phyloP scores from a whole-genome alignment of 2,329 filamentous ascomycete genomes.

The Talaromyces atroroseus region DNA sequence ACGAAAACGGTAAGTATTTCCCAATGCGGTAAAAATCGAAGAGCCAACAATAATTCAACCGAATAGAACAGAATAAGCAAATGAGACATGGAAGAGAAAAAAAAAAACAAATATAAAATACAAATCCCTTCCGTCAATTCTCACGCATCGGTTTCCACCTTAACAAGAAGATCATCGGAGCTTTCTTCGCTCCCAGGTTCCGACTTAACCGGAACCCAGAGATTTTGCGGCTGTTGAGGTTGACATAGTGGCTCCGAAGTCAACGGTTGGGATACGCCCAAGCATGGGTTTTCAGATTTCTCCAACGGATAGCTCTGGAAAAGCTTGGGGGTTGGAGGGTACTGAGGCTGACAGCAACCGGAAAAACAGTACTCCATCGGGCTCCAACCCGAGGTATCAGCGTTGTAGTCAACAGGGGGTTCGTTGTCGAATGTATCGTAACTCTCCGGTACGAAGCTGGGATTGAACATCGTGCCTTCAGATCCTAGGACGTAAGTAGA shows the following conservation, averaged over 20 bases:
- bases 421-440: not conserved
- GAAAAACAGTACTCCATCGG: constrained; percentile 8
- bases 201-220: constrained; percentile 23
- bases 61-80: not conserved
- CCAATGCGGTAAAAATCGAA: not conserved
- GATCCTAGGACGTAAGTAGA: constrained; percentile 1
- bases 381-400: not conserved
- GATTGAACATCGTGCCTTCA: not conserved
- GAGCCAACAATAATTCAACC: not conserved
- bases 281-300: not conserved
- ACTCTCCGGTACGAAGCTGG: not conserved
- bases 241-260: not conserved
- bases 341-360: constrained; percentile 5
- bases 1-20: constrained; percentile 2
- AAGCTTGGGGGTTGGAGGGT: constrained; percentile 1
- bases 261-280: not conserved
- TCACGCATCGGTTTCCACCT: constrained; percentile 17
- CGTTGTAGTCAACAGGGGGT: not conserved
- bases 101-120: not conserved
- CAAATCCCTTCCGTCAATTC: not conserved
- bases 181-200: constrained; percentile 17
- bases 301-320: not conserved
- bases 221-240: constrained; percentile 13
- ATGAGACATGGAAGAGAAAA: not conserved
- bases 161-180: constrained; percentile 19